phyloP scores from a whole-genome alignment of 768 basidiomycete genomes.

The Tulasnella calospora region DNA sequence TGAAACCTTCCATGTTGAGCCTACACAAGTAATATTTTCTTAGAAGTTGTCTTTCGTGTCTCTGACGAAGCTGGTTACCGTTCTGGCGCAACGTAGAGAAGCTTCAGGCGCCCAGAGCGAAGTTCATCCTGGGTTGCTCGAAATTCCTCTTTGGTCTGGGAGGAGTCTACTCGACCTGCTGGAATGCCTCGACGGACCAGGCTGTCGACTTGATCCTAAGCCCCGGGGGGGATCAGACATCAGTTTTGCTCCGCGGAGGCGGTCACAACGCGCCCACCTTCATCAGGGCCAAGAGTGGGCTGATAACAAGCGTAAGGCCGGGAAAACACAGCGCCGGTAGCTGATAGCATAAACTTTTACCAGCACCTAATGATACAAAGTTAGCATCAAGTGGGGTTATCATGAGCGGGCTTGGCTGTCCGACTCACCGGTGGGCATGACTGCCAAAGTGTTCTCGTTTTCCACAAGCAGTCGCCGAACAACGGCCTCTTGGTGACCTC shows the following conservation, averaged over 20 bases:
- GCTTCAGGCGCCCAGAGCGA: slow-evolving; percentile 41
- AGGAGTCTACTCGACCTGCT: slow-evolving; percentile 43
- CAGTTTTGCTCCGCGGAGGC: background rate
- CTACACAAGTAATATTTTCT: slow-evolving; percentile 30
- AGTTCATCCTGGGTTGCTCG: slow-evolving; percentile 40
- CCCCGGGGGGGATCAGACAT: background rate
- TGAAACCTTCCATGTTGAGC: slow-evolving; percentile 46
- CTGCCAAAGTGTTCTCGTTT: slow-evolving; percentile 42
- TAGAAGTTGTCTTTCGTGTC: background rate
- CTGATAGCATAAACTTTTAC: slow-evolving; percentile 43
- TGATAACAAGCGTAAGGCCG: slow-evolving; percentile 40
- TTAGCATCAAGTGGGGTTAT: slow-evolving; percentile 20
- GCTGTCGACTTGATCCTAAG: slow-evolving; percentile 40
- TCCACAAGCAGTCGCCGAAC: slow-evolving; percentile 41
- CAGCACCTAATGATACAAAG: slow-evolving; percentile 29
- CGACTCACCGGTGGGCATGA: slow-evolving; percentile 42
- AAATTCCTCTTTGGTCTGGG: slow-evolving; percentile 35
- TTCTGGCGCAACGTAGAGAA: slow-evolving; percentile 49
- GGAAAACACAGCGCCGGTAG: slow-evolving; percentile 42
- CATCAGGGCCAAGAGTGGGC: slow-evolving; percentile 36
- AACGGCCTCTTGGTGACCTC: slow-evolving; percentile 41
- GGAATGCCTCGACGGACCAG: slow-evolving; percentile 37
- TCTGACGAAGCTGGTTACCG: slow-evolving; percentile 31
- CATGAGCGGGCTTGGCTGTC: background rate
- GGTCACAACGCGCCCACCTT: slow-evolving; percentile 8